phyloP scores from a whole-genome alignment of 495 filamentous ascomycete species.

The Neurospora discreta region DNA sequence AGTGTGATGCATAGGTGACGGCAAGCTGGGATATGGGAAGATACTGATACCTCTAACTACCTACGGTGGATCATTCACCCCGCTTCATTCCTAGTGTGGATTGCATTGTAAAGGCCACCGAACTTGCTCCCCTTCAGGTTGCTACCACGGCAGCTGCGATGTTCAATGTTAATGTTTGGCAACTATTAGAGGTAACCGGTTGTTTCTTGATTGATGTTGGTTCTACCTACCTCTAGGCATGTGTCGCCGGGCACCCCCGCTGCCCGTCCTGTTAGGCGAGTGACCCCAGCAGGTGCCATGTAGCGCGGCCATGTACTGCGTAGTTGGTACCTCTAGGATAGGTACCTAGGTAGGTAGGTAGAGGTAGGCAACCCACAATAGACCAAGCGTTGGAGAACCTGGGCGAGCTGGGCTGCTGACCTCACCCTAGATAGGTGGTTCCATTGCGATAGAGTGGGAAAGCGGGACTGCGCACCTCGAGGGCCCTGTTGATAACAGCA shows the following conservation, averaged over 20 bases:
- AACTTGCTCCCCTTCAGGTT: background rate
- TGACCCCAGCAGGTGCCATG: no score
- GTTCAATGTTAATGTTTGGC: background rate
- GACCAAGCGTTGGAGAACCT: no score
- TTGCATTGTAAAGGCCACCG: background rate
- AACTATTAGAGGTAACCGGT: background rate
- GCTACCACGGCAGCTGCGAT: background rate
- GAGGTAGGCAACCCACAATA: no score
- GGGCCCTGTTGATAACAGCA: background rate
- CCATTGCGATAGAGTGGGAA: background rate
- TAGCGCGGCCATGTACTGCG: no score
- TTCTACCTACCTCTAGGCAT: background rate
- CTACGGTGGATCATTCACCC: background rate
- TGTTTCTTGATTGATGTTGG: no score
- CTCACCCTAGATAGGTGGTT: background rate
- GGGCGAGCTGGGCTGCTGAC: background rate
- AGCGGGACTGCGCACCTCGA: background rate
- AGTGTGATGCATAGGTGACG: background rate
- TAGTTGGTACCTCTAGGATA: no score
- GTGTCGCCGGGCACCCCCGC: no score
- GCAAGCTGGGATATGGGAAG: background rate
- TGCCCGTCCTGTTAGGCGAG: no score
- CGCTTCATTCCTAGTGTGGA: background rate
- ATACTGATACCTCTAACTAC: background rate
- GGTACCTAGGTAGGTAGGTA: no score